Conservation (phyloP, 192 early-diverging fungal species). For the Entomortierella beljakovae region DNA sequence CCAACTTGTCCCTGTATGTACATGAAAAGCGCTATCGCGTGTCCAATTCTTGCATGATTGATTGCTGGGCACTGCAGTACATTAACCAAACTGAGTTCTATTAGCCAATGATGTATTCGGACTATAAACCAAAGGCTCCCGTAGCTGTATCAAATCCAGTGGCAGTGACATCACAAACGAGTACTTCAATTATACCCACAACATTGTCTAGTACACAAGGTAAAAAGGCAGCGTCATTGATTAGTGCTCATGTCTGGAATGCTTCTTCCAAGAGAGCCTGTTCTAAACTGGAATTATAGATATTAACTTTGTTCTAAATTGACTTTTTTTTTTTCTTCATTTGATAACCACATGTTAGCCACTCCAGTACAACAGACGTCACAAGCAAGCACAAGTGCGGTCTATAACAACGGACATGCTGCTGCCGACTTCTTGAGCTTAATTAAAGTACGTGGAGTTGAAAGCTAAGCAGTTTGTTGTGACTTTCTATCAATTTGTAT, state of each 20-base stretch:
- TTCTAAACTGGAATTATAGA: background rate
- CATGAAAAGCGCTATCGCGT: too few species aligned
- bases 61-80: too few species aligned
- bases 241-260: too few species aligned
- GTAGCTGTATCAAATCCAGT: background rate
- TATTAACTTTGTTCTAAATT: background rate
- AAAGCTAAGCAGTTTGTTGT: background rate
- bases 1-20: slow-evolving; percentile 41
- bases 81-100: too few species aligned
- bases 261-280: background rate
- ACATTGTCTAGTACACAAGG: slow-evolving; percentile 10
- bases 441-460: slow-evolving; percentile 47
- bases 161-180: slow-evolving; percentile 1
- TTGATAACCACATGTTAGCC: background rate
- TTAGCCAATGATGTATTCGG: slow-evolving; percentile 54
- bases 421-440: slow-evolving; percentile 46
- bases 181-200: slow-evolving; percentile 15
- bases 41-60: too few species aligned
- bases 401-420: slow-evolving; percentile 27
- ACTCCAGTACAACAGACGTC: background rate
- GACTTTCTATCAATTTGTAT: too few species aligned
- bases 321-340: background rate
- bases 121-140: slow-evolving; percentile 27
- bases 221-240: background rate
- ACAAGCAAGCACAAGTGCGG: slow-evolving; percentile 10